Conservation (phyloP, 202 grass and related monocot species). For the Sporobolus alterniflorus region DNA sequence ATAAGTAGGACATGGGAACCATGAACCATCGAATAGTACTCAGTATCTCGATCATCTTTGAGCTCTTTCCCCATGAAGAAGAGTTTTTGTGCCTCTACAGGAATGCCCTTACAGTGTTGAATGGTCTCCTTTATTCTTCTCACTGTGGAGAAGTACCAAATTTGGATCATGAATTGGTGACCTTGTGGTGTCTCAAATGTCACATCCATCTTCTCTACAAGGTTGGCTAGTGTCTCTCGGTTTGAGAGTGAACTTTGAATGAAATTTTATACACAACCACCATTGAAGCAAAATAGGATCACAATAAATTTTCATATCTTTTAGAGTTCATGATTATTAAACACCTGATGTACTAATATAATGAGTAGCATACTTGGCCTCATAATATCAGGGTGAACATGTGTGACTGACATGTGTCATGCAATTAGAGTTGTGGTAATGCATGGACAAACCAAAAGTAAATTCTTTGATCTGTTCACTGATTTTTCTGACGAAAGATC, state of each 20-base stretch:
- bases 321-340: not conserved
- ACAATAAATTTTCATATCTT: not conserved
- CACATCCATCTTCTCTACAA: constrained; percentile 38
- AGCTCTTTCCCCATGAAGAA: constrained; percentile 9
- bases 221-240: not conserved
- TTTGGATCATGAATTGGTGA: constrained; percentile 36
- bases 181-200: constrained; percentile 34
- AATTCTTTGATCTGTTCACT: no score
- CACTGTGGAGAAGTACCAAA: constrained; percentile 47
- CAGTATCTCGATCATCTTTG: not conserved
- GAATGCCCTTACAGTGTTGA: not conserved
- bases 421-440: not conserved
- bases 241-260: not conserved
- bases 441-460: not conserved
- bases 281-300: not conserved
- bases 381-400: not conserved
- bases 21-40: not conserved
- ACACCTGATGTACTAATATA: not conserved
- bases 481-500: no score
- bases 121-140: constrained; percentile 47
- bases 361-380: not conserved
- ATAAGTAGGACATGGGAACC: not conserved
- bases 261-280: not conserved
- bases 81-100: not conserved
- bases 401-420: not conserved